Base-by-base conservation (phyloP, 371 early-diverging fungal genomes). In the Mortierella sp. region DNA sequence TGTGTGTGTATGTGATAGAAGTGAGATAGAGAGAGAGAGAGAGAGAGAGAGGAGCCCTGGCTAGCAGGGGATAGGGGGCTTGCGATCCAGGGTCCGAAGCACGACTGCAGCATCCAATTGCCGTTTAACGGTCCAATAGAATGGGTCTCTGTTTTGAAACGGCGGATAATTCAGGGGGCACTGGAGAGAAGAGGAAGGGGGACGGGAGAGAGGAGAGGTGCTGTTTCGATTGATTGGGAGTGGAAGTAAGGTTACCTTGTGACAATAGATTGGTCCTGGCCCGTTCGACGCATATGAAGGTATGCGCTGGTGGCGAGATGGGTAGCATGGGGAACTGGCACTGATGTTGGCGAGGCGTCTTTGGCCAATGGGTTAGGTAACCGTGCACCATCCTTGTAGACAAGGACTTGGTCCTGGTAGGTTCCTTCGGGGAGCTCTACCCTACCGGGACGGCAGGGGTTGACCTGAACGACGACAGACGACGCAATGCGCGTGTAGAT, bases 201-300 rank as follows among this genome's bases (percentile, higher is more conserved):
- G 14, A 30, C 18, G 51, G 29, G 51, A 26, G 23, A 15, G 62
- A n/a, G 65, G 45, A n/a, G 15, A 43, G 14, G 23, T 62, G 3
- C 26, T 43, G 30, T 51, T 25, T 66, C 74, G 83, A 74, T 58
- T 57, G 53, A 53, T 4, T 2, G 53, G 21, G 21, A 23, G 26
- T 87, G 61, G 43, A 56, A 51, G 58, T 37, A 59, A 56, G 25
- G 50, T 47, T 87, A 89, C 91, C 84, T 86, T 60, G 88, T 82
- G 58, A 93, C 91, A 86, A 88, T 94, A 77, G 86, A 91, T 70
- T 88, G 96, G 85, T 87, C 97, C 83, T 87, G 92, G 59, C 87
- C 95, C 82, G 93, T 93, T 82, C 88, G 89, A 82, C 91, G 92
- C 96, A 86, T 95, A 87, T 86, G 95, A 71, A 89, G 79, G 72